Percentiles rank a stretch among this genome's conserved stretches.
phyloP scores from a whole-genome alignment of 139 green algal species.

The Limnomonas spitsbergensis region DNA sequence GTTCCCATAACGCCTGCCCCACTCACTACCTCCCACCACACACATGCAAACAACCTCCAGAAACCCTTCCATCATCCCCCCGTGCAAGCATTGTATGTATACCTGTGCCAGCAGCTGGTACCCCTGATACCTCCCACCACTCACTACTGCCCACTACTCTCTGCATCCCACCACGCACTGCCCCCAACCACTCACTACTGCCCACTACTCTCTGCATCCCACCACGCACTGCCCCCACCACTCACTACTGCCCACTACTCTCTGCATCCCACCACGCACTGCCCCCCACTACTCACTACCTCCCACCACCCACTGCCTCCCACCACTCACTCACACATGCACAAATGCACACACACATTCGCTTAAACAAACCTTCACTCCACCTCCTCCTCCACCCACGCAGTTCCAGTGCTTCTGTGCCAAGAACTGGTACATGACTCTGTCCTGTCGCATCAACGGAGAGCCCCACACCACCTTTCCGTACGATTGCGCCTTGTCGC shows the following conservation, averaged over 20 bases:
- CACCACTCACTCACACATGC: too few species aligned
- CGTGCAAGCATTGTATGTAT: conserved; percentile 29
- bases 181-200: too few species aligned
- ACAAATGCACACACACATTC: too few species aligned
- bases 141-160: too few species aligned
- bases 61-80: too few species aligned
- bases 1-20: too few species aligned
- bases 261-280: conserved; percentile 39
- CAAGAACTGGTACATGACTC: conserved; percentile 37
- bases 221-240: not conserved
- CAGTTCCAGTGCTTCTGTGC: conserved; percentile 50
- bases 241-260: conserved; percentile 47
- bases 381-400: not conserved
- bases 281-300: too few species aligned
- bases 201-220: not conserved
- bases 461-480: conserved; percentile 31
- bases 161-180: too few species aligned
- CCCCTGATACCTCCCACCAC: too few species aligned
- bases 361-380: not conserved
- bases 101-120: conserved; percentile 49
- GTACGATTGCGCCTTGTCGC: conserved; percentile 23
- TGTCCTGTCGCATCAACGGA: conserved; percentile 29
- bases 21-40: too few species aligned
- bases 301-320: too few species aligned
- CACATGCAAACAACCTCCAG: too few species aligned